Conservation (phyloP, 2,329 filamentous ascomycete genomes). For the Zasmidium angulare region DNA sequence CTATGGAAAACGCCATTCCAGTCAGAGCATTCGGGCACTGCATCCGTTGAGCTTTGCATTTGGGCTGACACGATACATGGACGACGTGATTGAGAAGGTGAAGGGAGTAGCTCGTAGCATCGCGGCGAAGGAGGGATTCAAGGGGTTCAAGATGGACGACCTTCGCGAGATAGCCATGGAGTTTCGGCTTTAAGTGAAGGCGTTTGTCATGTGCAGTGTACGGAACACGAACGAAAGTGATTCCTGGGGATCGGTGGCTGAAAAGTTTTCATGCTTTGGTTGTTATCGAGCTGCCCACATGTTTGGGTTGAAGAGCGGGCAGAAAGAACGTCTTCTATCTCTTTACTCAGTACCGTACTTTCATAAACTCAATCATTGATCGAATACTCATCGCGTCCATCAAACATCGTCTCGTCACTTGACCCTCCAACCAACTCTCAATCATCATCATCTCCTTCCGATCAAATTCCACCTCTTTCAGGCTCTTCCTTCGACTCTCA, state of each 20-base stretch:
- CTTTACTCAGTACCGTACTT: background rate
- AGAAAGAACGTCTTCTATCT: background rate
- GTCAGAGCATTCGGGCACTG: too few species aligned
- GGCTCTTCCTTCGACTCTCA: slow-evolving; percentile 4
- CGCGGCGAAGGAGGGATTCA: background rate
- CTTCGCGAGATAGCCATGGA: background rate
- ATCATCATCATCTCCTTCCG: too few species aligned
- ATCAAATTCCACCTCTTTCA: background rate
- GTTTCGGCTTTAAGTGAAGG: background rate
- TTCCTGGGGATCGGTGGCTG: too few species aligned
- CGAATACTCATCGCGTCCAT: background rate
- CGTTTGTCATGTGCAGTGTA: too few species aligned
- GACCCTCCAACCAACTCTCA: background rate
- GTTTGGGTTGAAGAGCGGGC: too few species aligned
- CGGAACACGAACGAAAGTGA: too few species aligned
- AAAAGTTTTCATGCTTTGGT: too few species aligned
- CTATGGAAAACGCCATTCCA: too few species aligned
- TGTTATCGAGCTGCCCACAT: too few species aligned
- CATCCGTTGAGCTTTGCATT: too few species aligned
- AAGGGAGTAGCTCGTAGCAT: background rate
- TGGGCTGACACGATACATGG: background rate
- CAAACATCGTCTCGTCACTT: background rate
- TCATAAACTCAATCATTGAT: background rate
- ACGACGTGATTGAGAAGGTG: background rate
- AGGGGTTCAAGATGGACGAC: background rate